Base-by-base conservation (phyloP, 2,329 filamentous ascomycete species). In the Xylariaceae sp. region DNA sequence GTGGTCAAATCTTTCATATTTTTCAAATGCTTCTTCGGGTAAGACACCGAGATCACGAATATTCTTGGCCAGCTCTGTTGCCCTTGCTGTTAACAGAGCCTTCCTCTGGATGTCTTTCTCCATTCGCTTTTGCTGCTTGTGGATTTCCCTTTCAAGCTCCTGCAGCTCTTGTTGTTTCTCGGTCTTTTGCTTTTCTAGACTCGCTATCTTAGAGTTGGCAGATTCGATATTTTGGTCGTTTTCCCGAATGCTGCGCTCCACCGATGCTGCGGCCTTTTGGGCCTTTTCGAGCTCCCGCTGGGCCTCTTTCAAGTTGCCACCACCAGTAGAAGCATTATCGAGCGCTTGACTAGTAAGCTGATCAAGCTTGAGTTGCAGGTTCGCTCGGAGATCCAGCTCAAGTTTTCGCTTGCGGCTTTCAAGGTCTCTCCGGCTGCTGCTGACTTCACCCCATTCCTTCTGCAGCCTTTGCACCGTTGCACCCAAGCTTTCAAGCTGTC, bases 41-140 rank as follows among this genome's bases (percentile, higher is more conserved):
- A 99, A 81, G 18, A 96, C 93, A 64, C 95, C 95, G 6, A 99
- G 81, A 64, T 96, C 92, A 45, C 93, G 89, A 66, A 99, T 98
- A 61, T 93, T 93, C 69, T 91, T 89, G 58, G 88, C 88, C 60
- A 90, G 91, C 67, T 96, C 92, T 2, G 87, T 85, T 19, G 90
- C 88, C 70, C 92, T 89, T 46, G 88, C 83, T 16, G 85, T 89
- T 59, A 96, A 79, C 2, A 91, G 81, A 12, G 91, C 90, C 71
- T 93, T 95, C 74, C 92, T 91, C 65, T 93, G 89, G 69, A 96
- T 89, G 64, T 88, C 92, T 79, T 93, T 96, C 71, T 97, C 93
- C 80, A 98, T 90, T 47, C 85, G 84, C 74, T 93, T 93, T 75
- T 96, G 91, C 64, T 93, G 87, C 70, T 88, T 91, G 70, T 93